These are phyloP conservation scores for Aspergillus funiculosus DNA, from an alignment of 495 filamentous ascomycete species.

Conservation along the genomic window DNA sequence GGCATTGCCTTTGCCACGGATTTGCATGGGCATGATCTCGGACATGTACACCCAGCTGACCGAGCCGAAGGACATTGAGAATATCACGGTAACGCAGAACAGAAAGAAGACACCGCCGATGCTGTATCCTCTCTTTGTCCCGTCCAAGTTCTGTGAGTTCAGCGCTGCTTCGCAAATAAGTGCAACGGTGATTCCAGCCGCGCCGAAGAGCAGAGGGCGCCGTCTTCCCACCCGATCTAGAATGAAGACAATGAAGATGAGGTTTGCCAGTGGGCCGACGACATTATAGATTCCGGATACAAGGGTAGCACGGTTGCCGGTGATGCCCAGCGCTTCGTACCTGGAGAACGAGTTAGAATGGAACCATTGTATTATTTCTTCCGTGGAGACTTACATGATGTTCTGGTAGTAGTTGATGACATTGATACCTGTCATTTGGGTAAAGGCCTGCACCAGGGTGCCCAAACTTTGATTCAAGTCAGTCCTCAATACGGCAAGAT, in stretches of 20 bases:
- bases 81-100: conserved; percentile 44
- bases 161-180: conserved; percentile 41
- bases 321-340: conserved; percentile 55
- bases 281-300: conserved; percentile 58
- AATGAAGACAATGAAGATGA: conserved; percentile 42
- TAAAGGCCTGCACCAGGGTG: conserved; percentile 33
- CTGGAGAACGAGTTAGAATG: too few species aligned
- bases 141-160: conserved; percentile 36
- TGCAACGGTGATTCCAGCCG: conserved; percentile 35
- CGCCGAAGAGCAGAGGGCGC: conserved; percentile 35
- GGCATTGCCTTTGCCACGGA: conserved; percentile 42
- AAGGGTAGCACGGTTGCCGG: conserved; percentile 44
- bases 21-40: conserved; percentile 48
- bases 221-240: conserved; percentile 37
- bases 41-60: conserved; percentile 46
- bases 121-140: conserved; percentile 29
- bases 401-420: conserved; percentile 58
- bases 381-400: conserved; percentile 54
- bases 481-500: neutral
- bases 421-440: conserved; percentile 48
- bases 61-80: conserved; percentile 43
- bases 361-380: too few species aligned
- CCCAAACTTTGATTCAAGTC: conserved; percentile 16
- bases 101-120: conserved; percentile 47
- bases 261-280: conserved; percentile 47